phyloP scores from a whole-genome alignment of 2,329 filamentous ascomycete genomes.

The Lasiodiplodia citricola region DNA sequence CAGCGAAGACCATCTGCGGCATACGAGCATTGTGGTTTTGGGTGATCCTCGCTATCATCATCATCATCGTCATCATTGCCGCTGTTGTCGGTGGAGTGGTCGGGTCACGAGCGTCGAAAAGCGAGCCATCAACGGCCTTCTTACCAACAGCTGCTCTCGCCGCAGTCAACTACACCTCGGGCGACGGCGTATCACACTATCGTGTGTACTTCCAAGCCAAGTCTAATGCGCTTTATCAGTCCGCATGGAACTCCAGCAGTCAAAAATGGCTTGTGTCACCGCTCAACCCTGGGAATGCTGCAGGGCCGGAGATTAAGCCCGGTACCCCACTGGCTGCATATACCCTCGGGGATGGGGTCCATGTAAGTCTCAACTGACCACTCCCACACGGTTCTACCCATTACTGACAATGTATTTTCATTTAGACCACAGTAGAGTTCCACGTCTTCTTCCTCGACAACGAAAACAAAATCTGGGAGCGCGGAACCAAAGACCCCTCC shows the following conservation, averaged over 20 bases:
- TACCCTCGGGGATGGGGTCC: neutral
- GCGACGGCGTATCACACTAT: neutral
- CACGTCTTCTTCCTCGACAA: slow-evolving; percentile 6
- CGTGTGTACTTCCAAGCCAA: slow-evolving; percentile 4
- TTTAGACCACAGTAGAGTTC: neutral
- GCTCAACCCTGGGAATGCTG: neutral
- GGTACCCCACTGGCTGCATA: slow-evolving; percentile 1
- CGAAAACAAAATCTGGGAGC: slow-evolving; percentile 1
- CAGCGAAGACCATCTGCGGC: neutral
- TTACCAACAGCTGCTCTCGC: neutral
- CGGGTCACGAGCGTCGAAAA: neutral
- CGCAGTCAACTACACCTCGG: neutral
- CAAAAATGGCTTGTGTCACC: neutral
- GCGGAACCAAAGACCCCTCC: neutral
- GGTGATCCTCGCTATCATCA: neutral
- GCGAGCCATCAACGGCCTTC: neutral
- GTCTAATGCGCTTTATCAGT: slow-evolving; percentile 3
- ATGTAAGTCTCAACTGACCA: neutral
- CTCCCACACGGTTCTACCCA: neutral
- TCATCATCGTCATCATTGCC: neutral
- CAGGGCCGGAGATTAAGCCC: neutral
- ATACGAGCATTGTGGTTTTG: slow-evolving; percentile 1
- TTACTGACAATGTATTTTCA: neutral
- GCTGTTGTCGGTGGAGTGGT: neutral
- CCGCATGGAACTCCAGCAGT: slow-evolving; percentile 2